These are phyloP conservation scores for Ceratocystis albifundus DNA, from an alignment of 2,329 filamentous ascomycete species.

Conservation along the genomic window DNA sequence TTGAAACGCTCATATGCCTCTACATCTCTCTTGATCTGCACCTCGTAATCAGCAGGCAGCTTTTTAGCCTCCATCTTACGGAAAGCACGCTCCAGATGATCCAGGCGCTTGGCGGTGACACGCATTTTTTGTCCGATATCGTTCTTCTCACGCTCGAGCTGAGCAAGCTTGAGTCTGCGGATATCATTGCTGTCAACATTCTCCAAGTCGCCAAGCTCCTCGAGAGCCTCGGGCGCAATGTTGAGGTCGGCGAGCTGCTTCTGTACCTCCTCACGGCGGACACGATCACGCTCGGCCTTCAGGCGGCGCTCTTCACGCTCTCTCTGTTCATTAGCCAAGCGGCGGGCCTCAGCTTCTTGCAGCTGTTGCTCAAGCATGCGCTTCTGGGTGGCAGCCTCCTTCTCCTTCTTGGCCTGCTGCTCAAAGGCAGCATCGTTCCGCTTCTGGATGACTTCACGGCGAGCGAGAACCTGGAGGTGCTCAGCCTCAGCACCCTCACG, in stretches of 20 bases:
- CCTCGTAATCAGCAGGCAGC: constrained; percentile 70
- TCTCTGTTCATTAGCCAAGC: constrained; percentile 82
- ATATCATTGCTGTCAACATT: constrained; percentile 82
- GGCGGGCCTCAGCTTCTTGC: constrained; percentile 78
- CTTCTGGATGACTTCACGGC: constrained; percentile 87
- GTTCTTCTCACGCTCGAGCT: constrained; percentile 96
- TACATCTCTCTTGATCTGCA: constrained; percentile 66
- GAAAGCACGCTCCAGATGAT: constrained; percentile 94
- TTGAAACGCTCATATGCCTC: constrained; percentile 71
- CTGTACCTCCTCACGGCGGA: constrained; percentile 87
- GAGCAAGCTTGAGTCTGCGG: constrained; percentile 85
- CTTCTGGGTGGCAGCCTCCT: constrained; percentile 83
- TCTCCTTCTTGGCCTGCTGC: constrained; percentile 75
- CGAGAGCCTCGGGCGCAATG: constrained; percentile 63
- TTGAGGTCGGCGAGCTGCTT: constrained; percentile 87
- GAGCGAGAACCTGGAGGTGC: constrained; percentile 70
- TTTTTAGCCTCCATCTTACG: constrained; percentile 93
- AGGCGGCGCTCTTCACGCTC: constrained; percentile 79
- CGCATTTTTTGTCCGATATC: constrained; percentile 84
- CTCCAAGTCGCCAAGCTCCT: constrained; percentile 68
- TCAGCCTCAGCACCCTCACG: constrained; percentile 85
- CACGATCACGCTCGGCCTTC: constrained; percentile 76
- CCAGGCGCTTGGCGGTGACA: constrained; percentile 86
- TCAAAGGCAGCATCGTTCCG: constrained; percentile 94
- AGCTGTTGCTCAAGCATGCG: constrained; percentile 75